Base-by-base conservation (phyloP, 2,329 filamentous ascomycete genomes). In the Colletotrichum karsti region DNA sequence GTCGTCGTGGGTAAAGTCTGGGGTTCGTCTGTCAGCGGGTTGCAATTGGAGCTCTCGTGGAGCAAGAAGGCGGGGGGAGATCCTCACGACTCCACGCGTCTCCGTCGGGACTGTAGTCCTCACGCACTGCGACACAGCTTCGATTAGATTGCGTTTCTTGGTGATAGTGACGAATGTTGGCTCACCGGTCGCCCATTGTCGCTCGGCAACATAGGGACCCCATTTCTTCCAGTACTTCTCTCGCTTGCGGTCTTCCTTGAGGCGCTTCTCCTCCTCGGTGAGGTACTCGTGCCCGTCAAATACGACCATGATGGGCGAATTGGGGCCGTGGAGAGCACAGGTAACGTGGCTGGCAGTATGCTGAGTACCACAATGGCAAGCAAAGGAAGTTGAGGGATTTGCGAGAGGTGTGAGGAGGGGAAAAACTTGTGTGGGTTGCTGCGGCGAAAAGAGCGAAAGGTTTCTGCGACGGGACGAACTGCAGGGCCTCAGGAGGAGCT, bases 221-320 rank as follows among this genome's bases (percentile, higher is more conserved):
- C 95, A 98, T 90, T 92, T 94, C 89, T 98, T 98, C 95, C 95
- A 98, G 84, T 98, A 98, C 80, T 93, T 95, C 72, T 83, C 88
- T 71, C 91, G 91, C 72, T 95, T 89, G 67, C 91, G 89, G 81
- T 98, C 95, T 77, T 97, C 90, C 77, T 92, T 92, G 73, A 98
- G 87, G 55, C 96, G 92, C 80, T 92, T 92, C 85, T 98, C 95
- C 83, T 98, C 95, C 80, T 93, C 91, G 69, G 92, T 94, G 77
- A 95, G 87, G 80, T 94, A 95, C 78, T 96, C 93, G 81, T 96
- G 90, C 77, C 92, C 90, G 81, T 97, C 94, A 77, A 96, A 91
- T 76, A 97, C 88, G 78, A 97, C 95, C 95, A 98, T 98, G 65
- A 39, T 54, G 60, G 35, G 51, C 39, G 72, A 42, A 33, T 54